Evolutionary conservation across 192 early-diverging fungal species (phyloP), one percentile per base, ranked within the genome.

Genomic region (Coemansia asiatica): DNA sequence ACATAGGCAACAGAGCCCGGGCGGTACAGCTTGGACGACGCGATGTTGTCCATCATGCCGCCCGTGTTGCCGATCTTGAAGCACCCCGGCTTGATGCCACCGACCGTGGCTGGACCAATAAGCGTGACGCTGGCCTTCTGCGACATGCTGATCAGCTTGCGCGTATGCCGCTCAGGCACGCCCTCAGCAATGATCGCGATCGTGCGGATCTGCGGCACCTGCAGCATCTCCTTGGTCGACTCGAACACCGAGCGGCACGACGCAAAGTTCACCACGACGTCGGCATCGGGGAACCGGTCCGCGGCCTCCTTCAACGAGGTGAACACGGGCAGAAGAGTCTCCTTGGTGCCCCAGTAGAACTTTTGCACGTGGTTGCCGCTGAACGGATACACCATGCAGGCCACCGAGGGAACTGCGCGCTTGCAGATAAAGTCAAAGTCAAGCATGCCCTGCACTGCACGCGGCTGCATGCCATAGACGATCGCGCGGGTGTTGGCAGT

Each of bases 11-110:
- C 93, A 1, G 95, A 97, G 13, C 96, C 96, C 23, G 94, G 81
- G 47, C 96, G 91, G 84, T 98, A 98, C 63, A 98, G 88, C 84
- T 95, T 95, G 79, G 94, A 96, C 18, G 94, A 84, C 6, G 95
- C 94, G 83, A 98, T 97, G 86, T 98, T 98, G 83, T 98, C 96
- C 96, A 98, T 98, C 96, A 98, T 98, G 65, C 96, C 96, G 76
- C 96, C 96, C 51, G 96, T 98, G 90, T 97, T 97, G 69, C 96
- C 96, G 71, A 98, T 97, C 90, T 98, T 98, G 90, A 95, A 98
- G 84, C 95, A 96, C 0, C 96, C 96, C 36, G 96, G 94, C 86
- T 96, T 98, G 84, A 98, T 98, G 62, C 96, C 96, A 78, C 96
- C 96, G 49, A 98, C 96, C 47, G 96, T 98, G 38, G 96, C 96